Evolutionary conservation across 176 grass and related monocot species (phyloP).

Genomic region (Oryza nivara): DNA sequence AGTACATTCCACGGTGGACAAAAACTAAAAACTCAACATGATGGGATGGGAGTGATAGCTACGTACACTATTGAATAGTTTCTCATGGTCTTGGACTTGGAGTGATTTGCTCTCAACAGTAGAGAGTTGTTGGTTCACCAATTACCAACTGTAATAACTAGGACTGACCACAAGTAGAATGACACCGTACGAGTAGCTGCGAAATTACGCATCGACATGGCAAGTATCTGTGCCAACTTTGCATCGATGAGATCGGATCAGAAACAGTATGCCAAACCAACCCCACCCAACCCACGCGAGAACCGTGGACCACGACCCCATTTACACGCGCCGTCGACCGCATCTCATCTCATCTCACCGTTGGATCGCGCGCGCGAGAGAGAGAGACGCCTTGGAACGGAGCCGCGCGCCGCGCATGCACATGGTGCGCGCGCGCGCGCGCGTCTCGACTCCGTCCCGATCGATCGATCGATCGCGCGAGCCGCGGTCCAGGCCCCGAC

Average conservation of each 20-base stretch:
- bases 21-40: background rate
- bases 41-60: background rate
- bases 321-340: background rate
- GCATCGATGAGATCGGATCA: background rate
- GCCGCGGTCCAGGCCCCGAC: constrained; percentile 19
- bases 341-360: no score
- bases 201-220: background rate
- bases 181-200: no score
- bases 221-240: background rate
- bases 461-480: background rate
- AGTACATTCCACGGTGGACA: constrained; percentile 12
- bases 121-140: no score
- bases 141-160: background rate
- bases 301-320: background rate
- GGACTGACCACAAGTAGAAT: no score
- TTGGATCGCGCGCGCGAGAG: no score
- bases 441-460: background rate
- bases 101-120: background rate
- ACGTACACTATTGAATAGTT: background rate
- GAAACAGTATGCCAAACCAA: background rate
- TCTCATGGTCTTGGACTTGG: background rate
- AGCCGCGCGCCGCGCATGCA: no score
- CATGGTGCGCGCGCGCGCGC: no score
- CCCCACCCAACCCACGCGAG: background rate
- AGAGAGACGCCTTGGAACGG: no score